Conservation (phyloP, 352 stramenopile genomes). For the Pythium myriotylum region DNA sequence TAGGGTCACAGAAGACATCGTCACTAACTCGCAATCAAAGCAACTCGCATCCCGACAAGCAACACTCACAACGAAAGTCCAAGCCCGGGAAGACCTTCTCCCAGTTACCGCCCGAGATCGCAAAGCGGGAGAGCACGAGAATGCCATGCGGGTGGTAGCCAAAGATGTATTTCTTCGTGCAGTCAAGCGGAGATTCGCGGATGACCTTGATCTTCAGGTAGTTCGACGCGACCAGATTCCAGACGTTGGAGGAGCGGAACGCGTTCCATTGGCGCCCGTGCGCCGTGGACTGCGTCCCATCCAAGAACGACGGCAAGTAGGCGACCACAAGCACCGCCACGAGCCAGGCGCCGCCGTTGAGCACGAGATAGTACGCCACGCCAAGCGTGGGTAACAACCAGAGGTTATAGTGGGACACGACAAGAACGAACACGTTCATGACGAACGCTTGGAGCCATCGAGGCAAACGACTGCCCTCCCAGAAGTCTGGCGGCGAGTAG, state of each 20-base stretch:
- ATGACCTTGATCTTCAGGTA: slow-evolving; percentile 63
- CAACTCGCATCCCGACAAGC: too few species aligned
- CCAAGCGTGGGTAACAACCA: slow-evolving; percentile 43
- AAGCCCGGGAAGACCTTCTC: slow-evolving; percentile 66
- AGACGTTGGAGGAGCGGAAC: slow-evolving; percentile 46
- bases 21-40: not conserved
- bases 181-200: slow-evolving; percentile 58
- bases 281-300: slow-evolving; percentile 52
- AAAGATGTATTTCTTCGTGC: slow-evolving; percentile 68
- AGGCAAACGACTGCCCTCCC: slow-evolving; percentile 43
- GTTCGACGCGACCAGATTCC: slow-evolving; percentile 48
- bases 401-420: slow-evolving; percentile 75
- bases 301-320: slow-evolving; percentile 65
- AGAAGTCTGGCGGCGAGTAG: slow-evolving; percentile 49
- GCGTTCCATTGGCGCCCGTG: slow-evolving; percentile 48
- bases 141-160: slow-evolving; percentile 73
- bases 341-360: slow-evolving; percentile 46
- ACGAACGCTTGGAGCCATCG: slow-evolving; percentile 41
- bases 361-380: not conserved
- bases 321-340: slow-evolving; percentile 44
- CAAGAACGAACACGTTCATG: slow-evolving; percentile 53
- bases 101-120: slow-evolving; percentile 68
- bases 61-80: slow-evolving; percentile 39
- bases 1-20: slow-evolving; percentile 12
- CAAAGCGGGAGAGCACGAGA: slow-evolving; percentile 65